Evolutionary conservation across 108 stramenopile genomes (phyloP).

Genomic region (Tribonema minus): DNA sequence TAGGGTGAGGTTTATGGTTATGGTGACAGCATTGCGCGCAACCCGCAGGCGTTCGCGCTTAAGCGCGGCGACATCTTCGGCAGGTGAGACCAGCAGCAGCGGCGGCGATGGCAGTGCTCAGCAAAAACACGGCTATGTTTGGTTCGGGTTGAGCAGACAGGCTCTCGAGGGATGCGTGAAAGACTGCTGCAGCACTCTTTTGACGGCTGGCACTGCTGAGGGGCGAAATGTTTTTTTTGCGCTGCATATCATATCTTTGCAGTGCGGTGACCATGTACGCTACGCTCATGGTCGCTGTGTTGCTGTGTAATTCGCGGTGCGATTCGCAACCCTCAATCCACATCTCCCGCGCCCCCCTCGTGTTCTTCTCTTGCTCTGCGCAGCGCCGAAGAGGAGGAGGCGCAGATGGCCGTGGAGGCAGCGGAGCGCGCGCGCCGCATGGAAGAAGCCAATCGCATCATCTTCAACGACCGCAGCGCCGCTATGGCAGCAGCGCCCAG

Average conservation of each 20-base stretch:
- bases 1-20: not conserved
- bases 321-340: not conserved
- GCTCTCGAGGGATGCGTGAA: no score
- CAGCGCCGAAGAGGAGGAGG: conserved; percentile 39
- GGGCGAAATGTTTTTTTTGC: no score
- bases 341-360: not conserved
- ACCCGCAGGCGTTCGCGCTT: no score
- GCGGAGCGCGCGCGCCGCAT: conserved; percentile 6
- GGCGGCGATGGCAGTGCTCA: no score
- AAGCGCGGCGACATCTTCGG: no score
- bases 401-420: conserved; percentile 38
- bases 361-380: not conserved
- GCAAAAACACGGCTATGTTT: no score
- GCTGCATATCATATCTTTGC: no score
- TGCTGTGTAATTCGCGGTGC: not conserved
- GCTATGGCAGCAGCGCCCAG: conserved; percentile 13
- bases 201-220: no score
- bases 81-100: no score
- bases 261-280: not conserved
- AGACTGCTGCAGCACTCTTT: no score
- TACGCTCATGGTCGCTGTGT: not conserved
- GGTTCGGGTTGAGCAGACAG: no score
- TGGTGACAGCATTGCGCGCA: no score
- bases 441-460: conserved; percentile 43
- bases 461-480: conserved; percentile 42